A percentile compares a stretch with the other conserved stretches of the same genome.
Evolutionary conservation across 768 basidiomycete species (phyloP).

Genomic region (Mycena chlorophos): DNA sequence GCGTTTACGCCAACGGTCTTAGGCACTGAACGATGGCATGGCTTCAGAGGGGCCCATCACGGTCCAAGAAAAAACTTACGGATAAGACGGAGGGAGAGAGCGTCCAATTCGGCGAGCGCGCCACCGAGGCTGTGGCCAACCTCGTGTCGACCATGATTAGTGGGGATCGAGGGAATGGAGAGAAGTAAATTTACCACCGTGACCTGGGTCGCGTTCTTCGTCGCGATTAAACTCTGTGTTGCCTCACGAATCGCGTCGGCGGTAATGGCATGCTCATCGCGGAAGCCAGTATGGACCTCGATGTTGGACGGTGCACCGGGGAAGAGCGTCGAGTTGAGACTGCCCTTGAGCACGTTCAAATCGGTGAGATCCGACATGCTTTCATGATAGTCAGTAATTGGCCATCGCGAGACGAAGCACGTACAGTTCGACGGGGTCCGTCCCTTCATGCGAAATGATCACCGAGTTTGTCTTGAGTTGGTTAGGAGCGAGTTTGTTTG

Average conservation of each 20-base stretch:
- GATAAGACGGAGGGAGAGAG: constrained; percentile 48
- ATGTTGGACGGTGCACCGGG: constrained; percentile 45
- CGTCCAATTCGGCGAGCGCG: constrained; percentile 52
- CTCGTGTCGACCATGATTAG: constrained; percentile 22
- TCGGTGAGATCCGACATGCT: constrained; percentile 53
- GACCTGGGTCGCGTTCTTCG: constrained; percentile 36
- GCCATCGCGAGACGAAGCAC: constrained; percentile 2
- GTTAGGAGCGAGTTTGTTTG: too few species aligned
- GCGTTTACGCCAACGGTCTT: constrained; percentile 38
- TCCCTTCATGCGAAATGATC: constrained; percentile 54
- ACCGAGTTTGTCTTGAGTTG: constrained; percentile 41
- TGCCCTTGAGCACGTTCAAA: constrained; percentile 36
- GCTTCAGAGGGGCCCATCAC: background rate
- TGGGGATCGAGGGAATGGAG: constrained; percentile 12
- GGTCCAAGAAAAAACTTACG: constrained; percentile 6
- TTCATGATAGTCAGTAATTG: background rate
- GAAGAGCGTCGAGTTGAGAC: constrained; percentile 46
- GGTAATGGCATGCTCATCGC: constrained; percentile 43
- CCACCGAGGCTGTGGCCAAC: constrained; percentile 56
- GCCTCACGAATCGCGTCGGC: constrained; percentile 39
- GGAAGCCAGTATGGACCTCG: constrained; percentile 51
- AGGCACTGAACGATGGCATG: constrained; percentile 33
- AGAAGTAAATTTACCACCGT: constrained; percentile 35
- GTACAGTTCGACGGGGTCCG: constrained; percentile 48
- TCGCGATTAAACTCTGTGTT: constrained; percentile 40